These are phyloP conservation scores for Ailanthus altissimus DNA, from an alignment of 345 rosid species.

Conservation along the genomic window DNA sequence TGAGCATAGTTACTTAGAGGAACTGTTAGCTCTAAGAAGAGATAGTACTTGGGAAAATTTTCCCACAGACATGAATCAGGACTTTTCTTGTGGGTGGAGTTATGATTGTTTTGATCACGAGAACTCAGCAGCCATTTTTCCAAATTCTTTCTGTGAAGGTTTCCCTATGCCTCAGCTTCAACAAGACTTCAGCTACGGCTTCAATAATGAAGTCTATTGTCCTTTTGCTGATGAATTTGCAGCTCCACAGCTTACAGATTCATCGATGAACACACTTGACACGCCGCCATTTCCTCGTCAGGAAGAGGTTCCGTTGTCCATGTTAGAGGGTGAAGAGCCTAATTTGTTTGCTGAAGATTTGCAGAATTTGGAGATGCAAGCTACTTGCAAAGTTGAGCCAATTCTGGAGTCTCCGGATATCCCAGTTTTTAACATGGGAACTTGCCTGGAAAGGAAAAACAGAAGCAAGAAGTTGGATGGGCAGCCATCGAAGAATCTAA, in stretches of 20 bases:
- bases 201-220: conserved; percentile 33
- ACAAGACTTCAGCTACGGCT: conserved; percentile 36
- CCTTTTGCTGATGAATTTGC: conserved; percentile 37
- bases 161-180: conserved; percentile 22
- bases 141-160: conserved; percentile 29
- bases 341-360: conserved; percentile 29
- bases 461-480: conserved; percentile 59
- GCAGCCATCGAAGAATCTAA: conserved; percentile 87
- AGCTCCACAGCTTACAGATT: conserved; percentile 41
- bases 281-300: conserved; percentile 42
- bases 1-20: conserved; percentile 43
- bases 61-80: conserved; percentile 33
- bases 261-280: conserved; percentile 37
- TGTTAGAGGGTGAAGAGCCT: conserved; percentile 39
- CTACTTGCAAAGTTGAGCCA: conserved; percentile 43
- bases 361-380: conserved; percentile 29
- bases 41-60: conserved; percentile 35
- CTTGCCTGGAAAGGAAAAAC: conserved; percentile 34
- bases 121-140: conserved; percentile 19
- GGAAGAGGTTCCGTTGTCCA: conserved; percentile 35
- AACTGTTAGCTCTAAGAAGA: conserved; percentile 36
- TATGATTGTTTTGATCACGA: conserved; percentile 26
- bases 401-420: conserved; percentile 36
- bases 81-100: conserved; percentile 21
- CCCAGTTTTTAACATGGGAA: conserved; percentile 33